Conservation (phyloP, 1,139 yeast species). For the Nadsonia commutata region DNA sequence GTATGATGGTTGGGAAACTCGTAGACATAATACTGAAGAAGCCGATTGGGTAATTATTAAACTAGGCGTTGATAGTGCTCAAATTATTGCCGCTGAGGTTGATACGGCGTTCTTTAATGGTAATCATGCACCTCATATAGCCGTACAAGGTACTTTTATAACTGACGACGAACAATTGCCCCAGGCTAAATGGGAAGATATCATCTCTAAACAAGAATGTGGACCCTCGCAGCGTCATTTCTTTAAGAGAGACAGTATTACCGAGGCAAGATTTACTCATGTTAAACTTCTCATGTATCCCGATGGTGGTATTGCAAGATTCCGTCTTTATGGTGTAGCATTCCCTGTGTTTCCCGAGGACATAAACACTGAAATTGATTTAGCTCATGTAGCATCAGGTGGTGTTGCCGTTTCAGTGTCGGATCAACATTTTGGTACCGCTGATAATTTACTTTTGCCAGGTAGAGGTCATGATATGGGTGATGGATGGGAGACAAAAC, state of each 20-base stretch:
- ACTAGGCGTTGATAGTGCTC: slow-evolving; percentile 75
- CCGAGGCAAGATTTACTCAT: slow-evolving; percentile 55
- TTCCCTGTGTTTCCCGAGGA: slow-evolving; percentile 46
- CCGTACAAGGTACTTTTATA: slow-evolving; percentile 30
- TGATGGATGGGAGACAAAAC: slow-evolving; percentile 96
- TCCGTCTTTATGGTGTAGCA: slow-evolving; percentile 74
- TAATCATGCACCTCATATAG: slow-evolving; percentile 77
- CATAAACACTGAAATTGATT: slow-evolving; percentile 37
- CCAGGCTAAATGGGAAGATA: slow-evolving; percentile 46
- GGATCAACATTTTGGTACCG: slow-evolving; percentile 89
- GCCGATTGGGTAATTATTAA: slow-evolving; percentile 78
- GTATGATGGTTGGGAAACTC: slow-evolving; percentile 98
- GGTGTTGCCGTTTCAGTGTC: slow-evolving; percentile 74
- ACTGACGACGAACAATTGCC: slow-evolving; percentile 22
- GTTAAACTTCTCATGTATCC: slow-evolving; percentile 78
- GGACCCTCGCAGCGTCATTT: slow-evolving; percentile 83
- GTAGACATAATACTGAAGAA: slow-evolving; percentile 73
- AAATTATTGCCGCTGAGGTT: slow-evolving; percentile 66
- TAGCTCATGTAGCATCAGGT: slow-evolving; percentile 75
- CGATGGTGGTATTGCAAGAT: slow-evolving; percentile 94
- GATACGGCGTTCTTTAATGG: slow-evolving; percentile 92
- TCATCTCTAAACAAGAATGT: slow-evolving; percentile 60
- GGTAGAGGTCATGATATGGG: slow-evolving; percentile 95
- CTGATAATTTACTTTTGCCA: slow-evolving; percentile 74
- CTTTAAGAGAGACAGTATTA: slow-evolving; percentile 44